A percentile compares a stretch with the other conserved stretches of the same genome.
Evolutionary conservation across 2,329 filamentous ascomycete genomes (phyloP).

Genomic region (Aspergillus sp.): DNA sequence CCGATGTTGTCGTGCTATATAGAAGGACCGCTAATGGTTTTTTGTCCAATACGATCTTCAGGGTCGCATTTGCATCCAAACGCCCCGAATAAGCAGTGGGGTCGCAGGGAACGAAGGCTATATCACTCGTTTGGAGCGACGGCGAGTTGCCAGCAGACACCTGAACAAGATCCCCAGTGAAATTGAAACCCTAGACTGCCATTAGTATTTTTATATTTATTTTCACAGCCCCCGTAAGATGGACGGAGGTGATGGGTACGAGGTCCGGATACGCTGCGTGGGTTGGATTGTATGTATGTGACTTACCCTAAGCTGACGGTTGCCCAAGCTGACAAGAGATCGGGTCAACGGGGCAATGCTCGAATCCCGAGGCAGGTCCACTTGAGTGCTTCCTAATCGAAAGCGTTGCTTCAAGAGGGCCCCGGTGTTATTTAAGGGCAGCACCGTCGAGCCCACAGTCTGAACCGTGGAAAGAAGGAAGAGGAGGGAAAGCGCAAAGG

Average conservation of each 20-base stretch:
- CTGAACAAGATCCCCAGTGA: constrained; percentile 28
- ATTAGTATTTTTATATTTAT: constrained; percentile 8
- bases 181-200: constrained; percentile 24
- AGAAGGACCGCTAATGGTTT: constrained; percentile 37
- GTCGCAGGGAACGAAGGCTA: constrained; percentile 46
- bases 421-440: constrained; percentile 31
- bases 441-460: constrained; percentile 22
- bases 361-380: constrained; percentile 20
- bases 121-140: constrained; percentile 25
- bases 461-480: constrained; percentile 16
- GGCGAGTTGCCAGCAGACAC: constrained; percentile 31
- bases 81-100: constrained; percentile 39
- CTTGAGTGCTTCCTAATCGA: constrained; percentile 22
- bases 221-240: background rate
- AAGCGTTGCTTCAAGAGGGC: constrained; percentile 27
- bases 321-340: constrained; percentile 18
- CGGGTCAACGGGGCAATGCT: constrained; percentile 28
- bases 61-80: constrained; percentile 34
- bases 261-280: background rate
- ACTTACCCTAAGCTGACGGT: constrained; percentile 25
- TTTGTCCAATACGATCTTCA: constrained; percentile 32
- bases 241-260: background rate
- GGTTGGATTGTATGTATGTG: background rate
- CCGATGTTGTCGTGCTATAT: constrained; percentile 38
- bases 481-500: constrained; percentile 14